Percentiles rank a stretch among this genome's conserved stretches.
These are phyloP conservation scores for Simplicillium sp. DNA, from an alignment of 2,329 filamentous ascomycete species.

Conservation along the genomic window DNA sequence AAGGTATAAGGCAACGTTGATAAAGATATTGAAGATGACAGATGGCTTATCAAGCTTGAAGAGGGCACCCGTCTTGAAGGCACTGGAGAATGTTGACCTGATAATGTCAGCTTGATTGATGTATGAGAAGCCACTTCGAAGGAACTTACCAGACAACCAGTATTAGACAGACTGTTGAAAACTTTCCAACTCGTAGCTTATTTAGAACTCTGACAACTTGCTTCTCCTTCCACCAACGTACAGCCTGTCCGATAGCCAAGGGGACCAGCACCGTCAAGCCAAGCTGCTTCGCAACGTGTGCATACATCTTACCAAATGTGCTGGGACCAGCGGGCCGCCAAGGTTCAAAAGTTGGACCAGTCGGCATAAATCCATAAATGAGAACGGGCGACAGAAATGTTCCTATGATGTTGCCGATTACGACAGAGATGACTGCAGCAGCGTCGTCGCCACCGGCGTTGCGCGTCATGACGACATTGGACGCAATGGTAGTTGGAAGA, in stretches of 20 bases:
- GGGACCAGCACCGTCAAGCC: conserved; percentile 59
- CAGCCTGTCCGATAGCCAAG: conserved; percentile 49
- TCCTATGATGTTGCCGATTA: conserved; percentile 60
- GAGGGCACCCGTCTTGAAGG: conserved; percentile 55
- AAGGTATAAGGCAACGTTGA: conserved; percentile 54
- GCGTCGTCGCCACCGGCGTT: conserved; percentile 59
- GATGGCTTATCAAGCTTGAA: conserved; percentile 47
- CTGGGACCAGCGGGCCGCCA: conserved; percentile 44
- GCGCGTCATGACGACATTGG: conserved; percentile 66
- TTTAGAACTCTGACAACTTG: conserved; percentile 42
- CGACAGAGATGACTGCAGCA: conserved; percentile 57
- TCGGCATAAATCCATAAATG: conserved; percentile 50
- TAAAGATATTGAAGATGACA: conserved; percentile 57
- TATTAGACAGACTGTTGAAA: conserved; percentile 36
- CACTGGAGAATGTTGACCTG: conserved; percentile 60
- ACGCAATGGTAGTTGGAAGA: conserved; percentile 63
- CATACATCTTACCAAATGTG: conserved; percentile 53
- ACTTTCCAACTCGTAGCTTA: conserved; percentile 41
- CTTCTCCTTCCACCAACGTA: conserved; percentile 41
- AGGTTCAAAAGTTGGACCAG: conserved; percentile 40
- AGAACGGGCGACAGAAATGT: conserved; percentile 58
- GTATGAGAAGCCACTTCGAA: no score
- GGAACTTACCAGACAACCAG: conserved; percentile 36
- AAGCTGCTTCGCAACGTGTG: conserved; percentile 57
- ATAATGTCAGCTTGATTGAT: no score